These are phyloP conservation scores for Acacia confusa DNA, from an alignment of 306 rosid genomes.

Conservation along the genomic window DNA sequence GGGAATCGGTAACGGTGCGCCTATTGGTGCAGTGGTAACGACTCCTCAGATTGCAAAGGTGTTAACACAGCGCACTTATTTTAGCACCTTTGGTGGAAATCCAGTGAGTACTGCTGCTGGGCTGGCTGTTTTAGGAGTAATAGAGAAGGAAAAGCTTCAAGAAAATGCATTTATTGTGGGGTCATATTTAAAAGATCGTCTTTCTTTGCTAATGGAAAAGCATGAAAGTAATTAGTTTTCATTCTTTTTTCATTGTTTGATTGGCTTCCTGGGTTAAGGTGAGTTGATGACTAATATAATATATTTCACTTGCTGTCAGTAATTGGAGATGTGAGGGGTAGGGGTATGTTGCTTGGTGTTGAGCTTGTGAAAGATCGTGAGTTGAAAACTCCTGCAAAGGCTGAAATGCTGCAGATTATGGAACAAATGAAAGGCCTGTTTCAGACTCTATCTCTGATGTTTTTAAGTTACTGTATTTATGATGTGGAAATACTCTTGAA, in stretches of 20 bases:
- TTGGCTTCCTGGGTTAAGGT: not conserved
- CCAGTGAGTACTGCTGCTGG: slow-evolving; percentile 47
- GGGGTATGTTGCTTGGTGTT: slow-evolving; percentile 53
- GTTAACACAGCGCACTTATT: slow-evolving; percentile 28
- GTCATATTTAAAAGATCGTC: slow-evolving; percentile 43
- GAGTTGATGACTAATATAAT: not conserved
- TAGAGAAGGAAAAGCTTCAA: slow-evolving; percentile 51
- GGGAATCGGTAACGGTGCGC: slow-evolving; percentile 57
- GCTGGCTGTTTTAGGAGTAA: slow-evolving; percentile 46
- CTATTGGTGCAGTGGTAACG: slow-evolving; percentile 53
- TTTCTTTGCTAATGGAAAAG: slow-evolving; percentile 43
- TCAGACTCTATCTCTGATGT: not conserved
- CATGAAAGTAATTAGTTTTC: slow-evolving; percentile 37
- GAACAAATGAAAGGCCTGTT: slow-evolving; percentile 49
- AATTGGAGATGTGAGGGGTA: slow-evolving; percentile 57
- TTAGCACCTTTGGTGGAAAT: slow-evolving; percentile 58
- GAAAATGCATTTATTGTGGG: slow-evolving; percentile 43
- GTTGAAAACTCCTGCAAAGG: slow-evolving; percentile 47
- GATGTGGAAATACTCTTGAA: not conserved
- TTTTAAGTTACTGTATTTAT: too few species aligned
- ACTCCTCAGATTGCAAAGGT: slow-evolving; percentile 51
- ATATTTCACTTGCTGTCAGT: slow-evolving; percentile 30
- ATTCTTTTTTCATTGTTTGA: not conserved
- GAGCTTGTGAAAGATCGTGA: slow-evolving; percentile 44
- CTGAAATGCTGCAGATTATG: slow-evolving; percentile 35